These are phyloP conservation scores for Piper longum DNA, from an alignment of 164 flowering plant genomes.

Conservation along the genomic window DNA sequence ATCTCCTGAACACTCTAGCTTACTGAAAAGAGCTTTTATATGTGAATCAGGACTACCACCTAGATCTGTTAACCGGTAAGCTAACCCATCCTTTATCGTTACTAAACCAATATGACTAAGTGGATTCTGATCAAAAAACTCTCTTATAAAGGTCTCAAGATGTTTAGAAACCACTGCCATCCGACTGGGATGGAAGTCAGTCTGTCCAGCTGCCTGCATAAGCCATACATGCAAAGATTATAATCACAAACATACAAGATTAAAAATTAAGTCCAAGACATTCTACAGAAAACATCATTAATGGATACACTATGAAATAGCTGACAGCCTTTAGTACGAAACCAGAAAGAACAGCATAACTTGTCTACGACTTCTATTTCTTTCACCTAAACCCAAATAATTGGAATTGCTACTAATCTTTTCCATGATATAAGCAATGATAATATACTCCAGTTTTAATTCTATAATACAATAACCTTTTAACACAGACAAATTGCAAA, in stretches of 20 bases:
- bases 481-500: background rate
- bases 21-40: slow-evolving; percentile 62
- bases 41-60: slow-evolving; percentile 97
- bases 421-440: background rate
- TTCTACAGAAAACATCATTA: background rate
- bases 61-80: slow-evolving; percentile 75
- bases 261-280: no score
- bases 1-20: slow-evolving; percentile 82
- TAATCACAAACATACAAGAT: no score
- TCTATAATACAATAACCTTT: background rate
- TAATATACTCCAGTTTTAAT: background rate
- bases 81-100: slow-evolving; percentile 76
- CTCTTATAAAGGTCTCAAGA: slow-evolving; percentile 76
- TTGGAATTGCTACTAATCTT: no score
- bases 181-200: slow-evolving; percentile 73
- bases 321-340: no score
- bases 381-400: no score
- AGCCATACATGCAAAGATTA: background rate
- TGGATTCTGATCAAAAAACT: slow-evolving; percentile 96
- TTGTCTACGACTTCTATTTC: no score
- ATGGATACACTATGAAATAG: no score
- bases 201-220: slow-evolving; percentile 71
- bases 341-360: no score
- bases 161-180: slow-evolving; percentile 75
- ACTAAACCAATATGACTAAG: slow-evolving; percentile 77